Evolutionary conservation across 1,139 yeast species (phyloP).

Genomic region (Blastobotrys serpentis): DNA sequence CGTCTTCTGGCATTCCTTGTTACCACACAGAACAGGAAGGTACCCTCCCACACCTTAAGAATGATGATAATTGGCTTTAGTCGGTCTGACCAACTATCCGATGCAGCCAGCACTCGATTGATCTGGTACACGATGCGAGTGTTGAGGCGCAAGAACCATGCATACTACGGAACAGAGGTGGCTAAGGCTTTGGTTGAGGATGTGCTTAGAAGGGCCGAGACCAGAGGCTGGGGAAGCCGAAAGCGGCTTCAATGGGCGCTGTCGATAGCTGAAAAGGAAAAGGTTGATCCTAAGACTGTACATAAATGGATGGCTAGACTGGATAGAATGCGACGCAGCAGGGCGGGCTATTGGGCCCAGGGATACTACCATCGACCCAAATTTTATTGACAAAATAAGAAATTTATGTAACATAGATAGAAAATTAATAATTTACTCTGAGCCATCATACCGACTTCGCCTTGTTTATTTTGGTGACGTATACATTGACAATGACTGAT

Average conservation of each 20-base stretch:
- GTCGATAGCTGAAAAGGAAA: conserved; percentile 22
- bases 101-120: conserved; percentile 23
- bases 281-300: conserved; percentile 19
- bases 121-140: conserved; percentile 15
- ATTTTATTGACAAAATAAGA: background rate
- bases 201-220: conserved; percentile 20
- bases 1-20: conserved; percentile 22
- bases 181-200: conserved; percentile 26
- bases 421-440: background rate
- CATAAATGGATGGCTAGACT: conserved; percentile 23
- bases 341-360: conserved; percentile 26
- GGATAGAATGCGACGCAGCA: conserved; percentile 21
- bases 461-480: background rate
- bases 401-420: background rate
- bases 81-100: conserved; percentile 20
- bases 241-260: conserved; percentile 29
- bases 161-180: conserved; percentile 11
- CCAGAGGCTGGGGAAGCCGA: conserved; percentile 25
- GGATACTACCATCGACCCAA: conserved; percentile 12
- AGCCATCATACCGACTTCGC: background rate
- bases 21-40: conserved; percentile 4
- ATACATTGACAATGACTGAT: background rate
- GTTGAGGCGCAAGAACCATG: conserved; percentile 14
- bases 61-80: conserved; percentile 22
- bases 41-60: conserved; percentile 21